Conservation (phyloP, 2,329 filamentous ascomycete genomes). For the Berkeleyomyces basicola region DNA sequence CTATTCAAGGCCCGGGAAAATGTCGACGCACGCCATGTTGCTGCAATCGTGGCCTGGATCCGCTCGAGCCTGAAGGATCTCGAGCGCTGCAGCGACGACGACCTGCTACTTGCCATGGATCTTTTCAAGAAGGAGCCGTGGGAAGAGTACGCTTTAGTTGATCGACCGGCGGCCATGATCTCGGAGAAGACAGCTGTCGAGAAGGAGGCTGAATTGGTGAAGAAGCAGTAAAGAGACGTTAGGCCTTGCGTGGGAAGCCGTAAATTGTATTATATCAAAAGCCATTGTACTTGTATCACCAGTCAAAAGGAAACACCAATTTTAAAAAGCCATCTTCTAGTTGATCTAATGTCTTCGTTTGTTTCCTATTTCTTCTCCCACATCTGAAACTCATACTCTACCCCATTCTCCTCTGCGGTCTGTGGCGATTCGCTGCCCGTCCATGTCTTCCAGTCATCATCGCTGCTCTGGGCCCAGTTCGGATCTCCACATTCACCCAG, state of each 20-base stretch:
- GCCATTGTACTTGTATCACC: neutral
- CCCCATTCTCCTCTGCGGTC: conserved; percentile 44
- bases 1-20: conserved; percentile 56
- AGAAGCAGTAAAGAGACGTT: neutral
- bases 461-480: conserved; percentile 38
- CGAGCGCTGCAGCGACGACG: conserved; percentile 33
- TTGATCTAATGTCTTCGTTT: neutral
- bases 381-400: conserved; percentile 55
- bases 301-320: neutral
- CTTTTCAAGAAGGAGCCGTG: conserved; percentile 26
- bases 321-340: neutral
- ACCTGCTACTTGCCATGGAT: conserved; percentile 22
- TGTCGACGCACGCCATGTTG: conserved; percentile 32
- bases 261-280: conserved; percentile 3
- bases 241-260: neutral
- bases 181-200: conserved; percentile 9
- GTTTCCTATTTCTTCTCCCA: conserved; percentile 39
- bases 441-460: conserved; percentile 41
- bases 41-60: conserved; percentile 42
- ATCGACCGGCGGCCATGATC: conserved; percentile 6
- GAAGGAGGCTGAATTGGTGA: neutral
- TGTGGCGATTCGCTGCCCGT: conserved; percentile 46
- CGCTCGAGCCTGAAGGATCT: conserved; percentile 30
- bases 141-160: conserved; percentile 12
- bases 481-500: conserved; percentile 24